phyloP scores from a whole-genome alignment of 345 rosid species.

The Citrus unshiu region DNA sequence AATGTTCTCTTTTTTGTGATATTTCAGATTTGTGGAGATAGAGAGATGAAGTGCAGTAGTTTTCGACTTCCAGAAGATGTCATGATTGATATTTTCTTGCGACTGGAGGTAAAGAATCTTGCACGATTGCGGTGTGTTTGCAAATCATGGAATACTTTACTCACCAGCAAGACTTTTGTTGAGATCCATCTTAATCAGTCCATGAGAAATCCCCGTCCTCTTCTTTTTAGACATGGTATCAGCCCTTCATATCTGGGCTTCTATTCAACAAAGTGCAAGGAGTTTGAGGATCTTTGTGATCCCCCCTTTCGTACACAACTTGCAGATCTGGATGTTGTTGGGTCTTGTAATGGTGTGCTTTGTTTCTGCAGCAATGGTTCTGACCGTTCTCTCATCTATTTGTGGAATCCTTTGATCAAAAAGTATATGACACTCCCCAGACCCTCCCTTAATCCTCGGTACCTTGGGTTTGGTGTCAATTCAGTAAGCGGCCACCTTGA shows the following conservation, averaged over 20 bases:
- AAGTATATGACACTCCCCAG: constrained; percentile 9
- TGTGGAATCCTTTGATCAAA: constrained; percentile 15
- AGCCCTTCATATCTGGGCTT: constrained; percentile 8
- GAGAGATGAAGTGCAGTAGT: background rate
- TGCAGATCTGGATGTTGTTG: constrained; percentile 5
- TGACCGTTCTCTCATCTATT: constrained; percentile 11
- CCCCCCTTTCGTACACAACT: constrained; percentile 5
- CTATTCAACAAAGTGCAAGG: background rate
- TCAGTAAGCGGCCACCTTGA: background rate
- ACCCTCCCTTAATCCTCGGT: constrained; percentile 6
- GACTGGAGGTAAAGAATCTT: background rate
- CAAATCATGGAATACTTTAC: constrained; percentile 7
- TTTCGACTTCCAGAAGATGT: constrained; percentile 8
- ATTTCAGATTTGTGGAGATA: constrained; percentile 2
- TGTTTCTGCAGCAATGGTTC: constrained; percentile 6
- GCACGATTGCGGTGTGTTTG: constrained; percentile 13
- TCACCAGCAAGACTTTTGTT: constrained; percentile 9
- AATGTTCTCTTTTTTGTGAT: background rate
- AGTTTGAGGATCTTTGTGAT: background rate
- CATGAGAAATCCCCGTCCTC: background rate
- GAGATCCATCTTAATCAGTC: background rate
- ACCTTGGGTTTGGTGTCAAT: constrained; percentile 18
- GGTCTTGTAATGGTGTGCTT: constrained; percentile 11
- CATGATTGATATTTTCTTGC: constrained; percentile 10
- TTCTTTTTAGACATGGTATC: background rate